A percentile compares a stretch with the other conserved stretches of the same genome.
phyloP scores from a whole-genome alignment of 257 asterid species.

The Solanum etuberosum region DNA sequence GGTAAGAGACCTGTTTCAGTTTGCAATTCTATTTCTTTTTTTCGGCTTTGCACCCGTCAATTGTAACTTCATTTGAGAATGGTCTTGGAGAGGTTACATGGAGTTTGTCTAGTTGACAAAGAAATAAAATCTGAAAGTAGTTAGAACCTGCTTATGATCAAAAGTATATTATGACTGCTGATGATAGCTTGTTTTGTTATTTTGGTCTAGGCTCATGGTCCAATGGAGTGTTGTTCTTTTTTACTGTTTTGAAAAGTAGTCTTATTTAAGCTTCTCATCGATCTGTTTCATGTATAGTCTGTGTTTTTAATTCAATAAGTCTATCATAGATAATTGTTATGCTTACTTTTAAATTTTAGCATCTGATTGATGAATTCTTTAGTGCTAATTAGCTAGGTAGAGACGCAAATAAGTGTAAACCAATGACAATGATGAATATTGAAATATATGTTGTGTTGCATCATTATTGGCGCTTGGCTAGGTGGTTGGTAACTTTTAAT shows the following conservation, averaged over 20 bases:
- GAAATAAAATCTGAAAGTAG: neutral
- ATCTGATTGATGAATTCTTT: neutral
- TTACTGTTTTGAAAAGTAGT: neutral
- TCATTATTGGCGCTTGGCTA: neutral
- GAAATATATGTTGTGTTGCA: neutral
- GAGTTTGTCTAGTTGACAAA: neutral
- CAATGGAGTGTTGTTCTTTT: neutral
- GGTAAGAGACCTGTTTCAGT: conserved; percentile 54
- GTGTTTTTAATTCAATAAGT: neutral
- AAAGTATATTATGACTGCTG: neutral
- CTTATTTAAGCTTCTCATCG: neutral
- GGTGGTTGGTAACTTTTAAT: neutral
- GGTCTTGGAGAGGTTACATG: neutral
- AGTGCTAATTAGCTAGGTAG: neutral
- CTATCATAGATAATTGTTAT: neutral
- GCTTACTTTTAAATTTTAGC: neutral
- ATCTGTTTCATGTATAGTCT: neutral
- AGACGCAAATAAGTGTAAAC: neutral
- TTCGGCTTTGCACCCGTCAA: neutral
- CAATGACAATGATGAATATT: neutral
- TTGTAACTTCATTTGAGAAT: neutral
- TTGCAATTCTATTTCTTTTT: neutral
- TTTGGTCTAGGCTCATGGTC: neutral
- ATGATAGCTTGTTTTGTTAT: neutral
- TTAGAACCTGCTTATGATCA: neutral